A percentile compares a stretch with the other conserved stretches of the same genome.
Conservation (phyloP, 495 filamentous ascomycete genomes). For the Aspergillus affinis region DNA sequence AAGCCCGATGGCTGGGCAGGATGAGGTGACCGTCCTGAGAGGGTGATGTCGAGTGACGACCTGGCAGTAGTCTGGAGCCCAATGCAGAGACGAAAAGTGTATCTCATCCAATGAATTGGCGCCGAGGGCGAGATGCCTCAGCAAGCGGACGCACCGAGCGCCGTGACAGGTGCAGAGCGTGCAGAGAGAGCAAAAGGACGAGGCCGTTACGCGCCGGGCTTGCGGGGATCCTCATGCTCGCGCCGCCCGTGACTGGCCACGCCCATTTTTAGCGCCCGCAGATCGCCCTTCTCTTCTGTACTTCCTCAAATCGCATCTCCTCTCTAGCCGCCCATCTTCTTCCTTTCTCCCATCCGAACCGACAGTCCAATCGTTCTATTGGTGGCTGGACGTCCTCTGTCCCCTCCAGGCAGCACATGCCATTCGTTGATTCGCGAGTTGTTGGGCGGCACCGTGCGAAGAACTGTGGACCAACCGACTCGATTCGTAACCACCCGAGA, state of each 20-base stretch:
- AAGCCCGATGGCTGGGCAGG: slow-evolving; percentile 29
- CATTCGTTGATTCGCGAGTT: too few relatives aligned
- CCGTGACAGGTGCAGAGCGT: too few relatives aligned
- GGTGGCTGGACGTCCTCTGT: too few relatives aligned
- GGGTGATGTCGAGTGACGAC: slow-evolving; percentile 21
- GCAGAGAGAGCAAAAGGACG: too few relatives aligned
- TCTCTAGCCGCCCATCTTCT: background rate
- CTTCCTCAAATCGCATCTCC: background rate
- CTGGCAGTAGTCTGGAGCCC: slow-evolving; percentile 17
- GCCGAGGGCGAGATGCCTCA: background rate
- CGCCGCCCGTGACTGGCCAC: slow-evolving; percentile 8
- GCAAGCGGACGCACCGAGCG: background rate
- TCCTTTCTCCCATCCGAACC: background rate
- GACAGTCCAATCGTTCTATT: too few relatives aligned
- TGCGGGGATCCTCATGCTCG: background rate
- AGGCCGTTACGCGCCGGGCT: slow-evolving; percentile 18
- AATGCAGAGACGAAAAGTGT: slow-evolving; percentile 1
- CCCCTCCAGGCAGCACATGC: too few relatives aligned
- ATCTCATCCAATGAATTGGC: slow-evolving; percentile 7
- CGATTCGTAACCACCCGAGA: too few relatives aligned
- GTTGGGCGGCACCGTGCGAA: too few relatives aligned
- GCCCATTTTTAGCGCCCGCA: slow-evolving; percentile 3
- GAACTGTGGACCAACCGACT: too few relatives aligned
- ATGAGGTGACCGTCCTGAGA: slow-evolving; percentile 57
- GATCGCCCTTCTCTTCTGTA: too few relatives aligned